phyloP scores from a whole-genome alignment of 2,329 filamentous ascomycete genomes.

The Dothistroma pini region DNA sequence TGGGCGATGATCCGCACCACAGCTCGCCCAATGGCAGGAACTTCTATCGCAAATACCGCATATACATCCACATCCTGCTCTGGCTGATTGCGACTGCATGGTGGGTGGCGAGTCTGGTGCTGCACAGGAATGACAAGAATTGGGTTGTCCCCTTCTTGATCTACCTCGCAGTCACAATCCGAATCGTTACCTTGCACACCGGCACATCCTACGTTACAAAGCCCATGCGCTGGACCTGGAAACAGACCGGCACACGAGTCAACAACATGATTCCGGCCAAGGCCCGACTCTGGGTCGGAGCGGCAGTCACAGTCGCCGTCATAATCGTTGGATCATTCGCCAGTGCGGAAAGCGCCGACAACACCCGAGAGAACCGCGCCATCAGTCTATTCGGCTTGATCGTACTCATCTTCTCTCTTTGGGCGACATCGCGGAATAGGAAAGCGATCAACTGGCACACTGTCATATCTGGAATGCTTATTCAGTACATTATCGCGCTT shows the following conservation, averaged over 20 bases:
- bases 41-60: slow-evolving; percentile 47
- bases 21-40: slow-evolving; percentile 26
- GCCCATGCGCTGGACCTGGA: slow-evolving; percentile 66
- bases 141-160: slow-evolving; percentile 84
- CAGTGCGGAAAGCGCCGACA: slow-evolving; percentile 66
- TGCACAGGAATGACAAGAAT: slow-evolving; percentile 68
- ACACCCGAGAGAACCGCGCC: slow-evolving; percentile 74
- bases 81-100: slow-evolving; percentile 48
- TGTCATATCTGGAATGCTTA: slow-evolving; percentile 80
- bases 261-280: slow-evolving; percentile 63
- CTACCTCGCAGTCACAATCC: slow-evolving; percentile 69
- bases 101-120: slow-evolving; percentile 72
- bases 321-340: slow-evolving; percentile 77
- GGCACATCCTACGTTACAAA: slow-evolving; percentile 63
- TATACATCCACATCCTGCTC: slow-evolving; percentile 38
- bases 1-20: slow-evolving; percentile 13
- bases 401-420: slow-evolving; percentile 67
- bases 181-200: slow-evolving; percentile 70
- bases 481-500: slow-evolving; percentile 82
- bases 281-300: slow-evolving; percentile 61
- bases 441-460: slow-evolving; percentile 49
- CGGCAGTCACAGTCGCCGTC: slow-evolving; percentile 60
- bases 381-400: slow-evolving; percentile 74
- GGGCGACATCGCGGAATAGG: slow-evolving; percentile 66
- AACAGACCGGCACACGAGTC: slow-evolving; percentile 57